Evolutionary conservation across 768 basidiomycete species (phyloP).

Genomic region (Mycena maculata): DNA sequence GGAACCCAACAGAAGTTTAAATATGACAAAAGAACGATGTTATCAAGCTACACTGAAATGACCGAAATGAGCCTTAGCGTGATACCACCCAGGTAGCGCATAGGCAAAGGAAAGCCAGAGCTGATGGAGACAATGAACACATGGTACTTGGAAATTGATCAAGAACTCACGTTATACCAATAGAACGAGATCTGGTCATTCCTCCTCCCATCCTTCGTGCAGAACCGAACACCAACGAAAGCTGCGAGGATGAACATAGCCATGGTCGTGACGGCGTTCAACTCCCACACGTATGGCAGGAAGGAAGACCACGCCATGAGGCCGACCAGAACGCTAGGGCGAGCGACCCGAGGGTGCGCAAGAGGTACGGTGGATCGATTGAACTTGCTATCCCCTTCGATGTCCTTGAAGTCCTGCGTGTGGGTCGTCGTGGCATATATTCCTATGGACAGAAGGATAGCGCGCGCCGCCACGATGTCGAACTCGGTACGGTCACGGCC

Average conservation of each 20-base stretch:
- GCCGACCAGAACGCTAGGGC: slow-evolving; percentile 9
- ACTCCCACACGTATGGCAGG: background rate
- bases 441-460: slow-evolving; percentile 40
- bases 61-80: background rate
- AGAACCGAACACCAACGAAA: slow-evolving; percentile 1
- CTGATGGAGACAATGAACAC: background rate
- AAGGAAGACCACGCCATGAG: background rate
- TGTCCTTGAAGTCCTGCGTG: slow-evolving; percentile 57
- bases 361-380: slow-evolving; percentile 5
- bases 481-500: slow-evolving; percentile 3
- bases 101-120: slow-evolving; percentile 3
- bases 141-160: background rate
- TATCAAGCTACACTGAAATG: background rate
- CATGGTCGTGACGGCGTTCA: background rate
- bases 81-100: slow-evolving; percentile 3
- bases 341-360: background rate
- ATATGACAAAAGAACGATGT: background rate
- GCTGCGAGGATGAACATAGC: background rate
- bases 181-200: slow-evolving; percentile 5
- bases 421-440: slow-evolving; percentile 56
- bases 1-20: no score
- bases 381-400: slow-evolving; percentile 47
- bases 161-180: slow-evolving; percentile 6
- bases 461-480: background rate
- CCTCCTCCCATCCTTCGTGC: background rate